A percentile compares a stretch with the other conserved stretches of the same genome.
Evolutionary conservation across 2,329 filamentous ascomycete genomes (phyloP).

Genomic region (Penicillium psychrosexuale): DNA sequence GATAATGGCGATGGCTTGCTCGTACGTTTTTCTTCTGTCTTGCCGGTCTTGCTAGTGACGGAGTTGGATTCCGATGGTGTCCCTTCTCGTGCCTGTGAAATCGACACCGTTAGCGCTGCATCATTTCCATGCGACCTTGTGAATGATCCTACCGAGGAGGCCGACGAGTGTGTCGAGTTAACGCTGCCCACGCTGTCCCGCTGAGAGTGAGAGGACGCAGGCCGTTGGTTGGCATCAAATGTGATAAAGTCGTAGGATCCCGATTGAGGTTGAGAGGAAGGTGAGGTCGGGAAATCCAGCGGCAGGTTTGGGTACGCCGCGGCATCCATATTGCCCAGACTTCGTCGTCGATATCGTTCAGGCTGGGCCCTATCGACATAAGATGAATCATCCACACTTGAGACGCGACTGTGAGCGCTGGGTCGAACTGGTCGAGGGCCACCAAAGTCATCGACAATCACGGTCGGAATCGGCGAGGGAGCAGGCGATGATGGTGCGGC

Average conservation of each 20-base stretch:
- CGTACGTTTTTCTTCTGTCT: constrained; percentile 66
- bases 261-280: constrained; percentile 31
- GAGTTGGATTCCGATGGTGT: constrained; percentile 20
- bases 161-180: constrained; percentile 51
- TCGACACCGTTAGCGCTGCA: background rate
- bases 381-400: constrained; percentile 68
- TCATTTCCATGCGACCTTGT: background rate
- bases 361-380: constrained; percentile 52
- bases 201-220: constrained; percentile 41
- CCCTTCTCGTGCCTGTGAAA: constrained; percentile 24
- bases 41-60: constrained; percentile 40
- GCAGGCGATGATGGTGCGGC: constrained; percentile 34
- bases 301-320: constrained; percentile 38
- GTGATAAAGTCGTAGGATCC: constrained; percentile 35
- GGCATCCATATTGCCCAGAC: constrained; percentile 66
- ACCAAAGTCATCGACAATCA: constrained; percentile 44
- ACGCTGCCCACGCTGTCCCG: constrained; percentile 65
- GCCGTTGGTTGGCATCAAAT: constrained; percentile 30
- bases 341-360: constrained; percentile 77
- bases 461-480: constrained; percentile 8
- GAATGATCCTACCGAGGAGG: constrained; percentile 60
- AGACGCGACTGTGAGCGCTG: constrained; percentile 56
- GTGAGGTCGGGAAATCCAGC: constrained; percentile 34
- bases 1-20: constrained; percentile 71
- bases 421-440: constrained; percentile 36